Percentiles rank a stretch among this genome's conserved stretches.
These are phyloP conservation scores for Bodo saltans DNA, from an alignment of 78 protist species.

Conservation along the genomic window DNA sequence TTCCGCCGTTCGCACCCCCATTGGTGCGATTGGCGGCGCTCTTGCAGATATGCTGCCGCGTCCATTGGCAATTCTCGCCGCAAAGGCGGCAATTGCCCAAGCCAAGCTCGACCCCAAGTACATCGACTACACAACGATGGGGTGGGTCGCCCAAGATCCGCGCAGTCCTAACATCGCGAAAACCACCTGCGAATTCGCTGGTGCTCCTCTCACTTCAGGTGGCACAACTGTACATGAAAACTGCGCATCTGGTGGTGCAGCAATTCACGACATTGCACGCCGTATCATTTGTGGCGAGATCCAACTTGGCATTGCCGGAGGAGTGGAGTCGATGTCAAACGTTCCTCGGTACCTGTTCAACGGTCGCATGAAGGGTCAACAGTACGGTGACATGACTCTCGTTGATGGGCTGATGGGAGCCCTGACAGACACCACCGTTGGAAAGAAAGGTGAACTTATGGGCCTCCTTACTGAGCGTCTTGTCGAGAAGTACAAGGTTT, in stretches of 20 bases:
- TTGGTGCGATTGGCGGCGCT: conserved; percentile 30
- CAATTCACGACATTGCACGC: conserved; percentile 47
- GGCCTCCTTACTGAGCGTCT: conserved; percentile 77
- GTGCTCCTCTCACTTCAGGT: conserved; percentile 1
- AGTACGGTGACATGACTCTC: conserved; percentile 58
- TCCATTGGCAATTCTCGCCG: background rate
- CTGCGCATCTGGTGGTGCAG: conserved; percentile 95
- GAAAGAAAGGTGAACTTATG: conserved; percentile 81
- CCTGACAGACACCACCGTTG: conserved; percentile 1
- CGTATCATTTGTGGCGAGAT: conserved; percentile 15
- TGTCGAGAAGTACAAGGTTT: conserved; percentile 61
- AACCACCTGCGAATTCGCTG: conserved; percentile 25
- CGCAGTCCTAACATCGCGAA: conserved; percentile 1
- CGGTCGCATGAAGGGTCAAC: conserved; percentile 59
- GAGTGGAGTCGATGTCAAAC: conserved; percentile 96
- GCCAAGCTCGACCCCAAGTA: conserved; percentile 15
- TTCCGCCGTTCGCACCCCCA: conserved; percentile 26
- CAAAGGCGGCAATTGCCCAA: conserved; percentile 14
- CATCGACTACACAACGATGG: conserved; percentile 3
- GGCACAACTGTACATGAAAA: conserved; percentile 80
- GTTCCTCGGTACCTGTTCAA: conserved; percentile 76
- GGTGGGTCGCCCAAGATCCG: background rate
- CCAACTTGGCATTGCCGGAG: conserved; percentile 81
- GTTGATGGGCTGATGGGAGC: conserved; percentile 65
- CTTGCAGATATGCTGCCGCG: conserved; percentile 12